phyloP scores from a whole-genome alignment of 2,329 filamentous ascomycete species.

The Ascocoryne sarcoides region DNA sequence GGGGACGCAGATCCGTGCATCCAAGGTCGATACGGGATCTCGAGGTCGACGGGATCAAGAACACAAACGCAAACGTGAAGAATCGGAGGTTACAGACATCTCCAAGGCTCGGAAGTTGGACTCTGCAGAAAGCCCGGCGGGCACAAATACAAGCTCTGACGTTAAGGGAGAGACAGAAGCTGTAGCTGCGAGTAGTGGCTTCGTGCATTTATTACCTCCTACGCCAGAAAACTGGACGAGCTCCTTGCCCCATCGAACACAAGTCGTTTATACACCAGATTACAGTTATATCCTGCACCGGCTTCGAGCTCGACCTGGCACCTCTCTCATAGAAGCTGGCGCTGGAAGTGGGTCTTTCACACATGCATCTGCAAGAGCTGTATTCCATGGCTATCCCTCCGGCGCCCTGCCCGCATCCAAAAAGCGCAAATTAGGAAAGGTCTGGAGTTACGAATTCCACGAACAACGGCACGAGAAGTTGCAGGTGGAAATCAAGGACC shows the following conservation, averaged over 20 bases:
- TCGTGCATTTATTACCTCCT: slow-evolving; percentile 69
- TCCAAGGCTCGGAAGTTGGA: slow-evolving; percentile 11
- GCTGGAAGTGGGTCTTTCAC: slow-evolving; percentile 79
- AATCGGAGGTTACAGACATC: slow-evolving; percentile 22
- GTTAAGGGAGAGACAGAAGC: slow-evolving; percentile 35
- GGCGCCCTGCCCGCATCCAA: slow-evolving; percentile 25
- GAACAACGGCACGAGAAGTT: slow-evolving; percentile 62
- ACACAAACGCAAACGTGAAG: slow-evolving; percentile 37
- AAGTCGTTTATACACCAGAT: slow-evolving; percentile 81
- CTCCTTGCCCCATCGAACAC: slow-evolving; percentile 71
- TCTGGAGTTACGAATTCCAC: slow-evolving; percentile 80
- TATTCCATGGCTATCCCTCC: slow-evolving; percentile 62
- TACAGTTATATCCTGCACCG: slow-evolving; percentile 78
- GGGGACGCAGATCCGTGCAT: slow-evolving; percentile 88
- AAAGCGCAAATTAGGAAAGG: slow-evolving; percentile 42
- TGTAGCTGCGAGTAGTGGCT: slow-evolving; percentile 53
- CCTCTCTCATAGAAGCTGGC: slow-evolving; percentile 69
- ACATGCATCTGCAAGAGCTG: slow-evolving; percentile 65
- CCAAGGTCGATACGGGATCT: slow-evolving; percentile 85
- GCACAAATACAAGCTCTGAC: slow-evolving; percentile 6
- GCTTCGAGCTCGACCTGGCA: slow-evolving; percentile 64
- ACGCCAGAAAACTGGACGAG: slow-evolving; percentile 78
- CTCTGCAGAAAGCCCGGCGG: slow-evolving; percentile 22
- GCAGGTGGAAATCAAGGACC: slow-evolving; percentile 57
- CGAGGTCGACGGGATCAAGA: slow-evolving; percentile 64